phyloP scores from a whole-genome alignment of 2,329 filamentous ascomycete genomes.

The Penicillium fuscoglaucum region DNA sequence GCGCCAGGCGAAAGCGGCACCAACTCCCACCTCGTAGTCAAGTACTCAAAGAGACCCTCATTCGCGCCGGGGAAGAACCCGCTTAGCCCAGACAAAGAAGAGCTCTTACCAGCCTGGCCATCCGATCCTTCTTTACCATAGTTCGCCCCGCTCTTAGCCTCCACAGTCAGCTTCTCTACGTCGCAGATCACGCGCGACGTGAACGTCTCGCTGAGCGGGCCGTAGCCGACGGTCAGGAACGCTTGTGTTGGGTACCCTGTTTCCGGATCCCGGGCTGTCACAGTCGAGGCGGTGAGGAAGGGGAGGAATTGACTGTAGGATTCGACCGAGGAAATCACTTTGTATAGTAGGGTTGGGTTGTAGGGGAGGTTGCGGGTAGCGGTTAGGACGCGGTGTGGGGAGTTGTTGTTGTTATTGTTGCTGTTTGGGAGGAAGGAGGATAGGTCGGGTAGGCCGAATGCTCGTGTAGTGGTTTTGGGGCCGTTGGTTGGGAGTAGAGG shows the following conservation, averaged over 20 bases:
- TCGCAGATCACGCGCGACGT: constrained; percentile 77
- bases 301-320: constrained; percentile 86
- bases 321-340: constrained; percentile 83
- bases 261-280: constrained; percentile 68
- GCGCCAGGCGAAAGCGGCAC: constrained; percentile 34
- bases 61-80: constrained; percentile 46
- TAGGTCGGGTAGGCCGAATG: constrained; percentile 32
- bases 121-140: constrained; percentile 55
- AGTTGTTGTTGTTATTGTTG: constrained; percentile 24
- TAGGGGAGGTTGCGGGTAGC: constrained; percentile 78
- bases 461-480: constrained; percentile 10
- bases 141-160: constrained; percentile 60
- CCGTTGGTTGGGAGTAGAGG: constrained; percentile 5
- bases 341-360: constrained; percentile 69
- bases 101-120: constrained; percentile 56
- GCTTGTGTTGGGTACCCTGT: constrained; percentile 66
- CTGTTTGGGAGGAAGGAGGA: constrained; percentile 30
- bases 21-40: constrained; percentile 48
- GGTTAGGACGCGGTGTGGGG: constrained; percentile 65
- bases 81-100: constrained; percentile 14
- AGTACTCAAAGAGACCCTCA: constrained; percentile 48
- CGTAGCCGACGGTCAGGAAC: constrained; percentile 81
- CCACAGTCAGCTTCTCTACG: constrained; percentile 65
- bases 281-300: constrained; percentile 75
- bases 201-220: constrained; percentile 79